Base-by-base conservation (phyloP, 768 basidiomycete species). In the Suillus bovinus region DNA sequence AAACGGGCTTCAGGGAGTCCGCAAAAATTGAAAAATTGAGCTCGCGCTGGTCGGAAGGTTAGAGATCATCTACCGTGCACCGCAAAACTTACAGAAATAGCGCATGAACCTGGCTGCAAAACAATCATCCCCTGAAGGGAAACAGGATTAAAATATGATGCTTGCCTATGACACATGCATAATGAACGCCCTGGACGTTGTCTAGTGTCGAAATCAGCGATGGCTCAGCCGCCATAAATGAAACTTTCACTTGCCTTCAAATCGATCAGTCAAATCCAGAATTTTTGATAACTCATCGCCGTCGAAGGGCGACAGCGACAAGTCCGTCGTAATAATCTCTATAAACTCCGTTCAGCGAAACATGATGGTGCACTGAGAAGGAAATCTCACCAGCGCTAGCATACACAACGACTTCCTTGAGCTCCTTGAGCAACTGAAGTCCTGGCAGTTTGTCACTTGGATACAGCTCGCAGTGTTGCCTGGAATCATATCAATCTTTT, bases 1-100 rank as follows among this genome's bases (percentile, higher is more conserved):
- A 86, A 71, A 5, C 84, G 82, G 4, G 81, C 81, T 42, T 68
- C 69, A 3, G 76, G 71, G 67, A 84, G 79, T 5, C 84, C 83
- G 63, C 81, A 72, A 58, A 79, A 81, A 66, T 84, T 78, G 33
- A 78, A 66, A 57, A 83, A 84, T 34, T 76, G 68, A 16, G 66
- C 64, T 71, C 66, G 78, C 5, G 63, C 70, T 70, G 41, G 27
- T 53, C 47, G 11, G 31, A 29, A 22, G 10, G 56, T 14, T 14
- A 31, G 20, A 50, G 54, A 17, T 5, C 24, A n/a, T n/a, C 41
- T 29, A 24, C 2, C 20, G 14, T 49, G 41, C 52, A 20, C 29
- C 10, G 20, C 29, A 54, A 22, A n/a, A 66, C 72, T 55, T 67
- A 81, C 82, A 67, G 62, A 82, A 81, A 20, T 76, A 64, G 44